These are phyloP conservation scores for Prunus fruticosa DNA, from an alignment of 306 rosid species.

Conservation along the genomic window DNA sequence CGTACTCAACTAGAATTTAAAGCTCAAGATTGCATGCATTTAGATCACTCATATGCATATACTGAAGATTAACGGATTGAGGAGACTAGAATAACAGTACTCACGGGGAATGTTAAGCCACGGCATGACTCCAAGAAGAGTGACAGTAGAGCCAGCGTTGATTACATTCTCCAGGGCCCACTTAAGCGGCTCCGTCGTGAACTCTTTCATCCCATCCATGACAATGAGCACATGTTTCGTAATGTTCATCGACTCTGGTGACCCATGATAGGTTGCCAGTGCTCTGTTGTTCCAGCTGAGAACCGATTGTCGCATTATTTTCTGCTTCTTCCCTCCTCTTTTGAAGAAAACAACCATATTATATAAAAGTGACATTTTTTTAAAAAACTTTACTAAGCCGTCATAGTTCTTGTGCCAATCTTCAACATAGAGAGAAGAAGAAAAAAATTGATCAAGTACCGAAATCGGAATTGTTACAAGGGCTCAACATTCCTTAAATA, in stretches of 20 bases:
- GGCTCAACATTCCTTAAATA: not conserved
- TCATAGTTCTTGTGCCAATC: not conserved
- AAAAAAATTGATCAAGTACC: not conserved
- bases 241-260: conserved; percentile 18
- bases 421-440: not conserved
- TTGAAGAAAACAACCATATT: conserved; percentile 3
- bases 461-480: not conserved
- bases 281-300: not conserved
- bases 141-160: conserved; percentile 32
- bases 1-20: not conserved
- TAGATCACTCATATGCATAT: not conserved
- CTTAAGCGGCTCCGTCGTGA: conserved; percentile 40
- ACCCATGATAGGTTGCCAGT: conserved; percentile 18
- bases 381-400: not conserved
- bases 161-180: conserved; percentile 48
- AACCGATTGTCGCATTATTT: not conserved
- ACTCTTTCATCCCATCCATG: conserved; percentile 61
- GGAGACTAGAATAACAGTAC: not conserved
- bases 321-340: not conserved
- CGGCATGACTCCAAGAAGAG: conserved; percentile 62
- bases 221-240: conserved; percentile 42
- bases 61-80: not conserved
- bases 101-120: conserved; percentile 57
- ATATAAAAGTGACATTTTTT: not conserved
- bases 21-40: not conserved